Evolutionary conservation across 768 basidiomycete species (phyloP).

Genomic region (Myochromella boudieri): DNA sequence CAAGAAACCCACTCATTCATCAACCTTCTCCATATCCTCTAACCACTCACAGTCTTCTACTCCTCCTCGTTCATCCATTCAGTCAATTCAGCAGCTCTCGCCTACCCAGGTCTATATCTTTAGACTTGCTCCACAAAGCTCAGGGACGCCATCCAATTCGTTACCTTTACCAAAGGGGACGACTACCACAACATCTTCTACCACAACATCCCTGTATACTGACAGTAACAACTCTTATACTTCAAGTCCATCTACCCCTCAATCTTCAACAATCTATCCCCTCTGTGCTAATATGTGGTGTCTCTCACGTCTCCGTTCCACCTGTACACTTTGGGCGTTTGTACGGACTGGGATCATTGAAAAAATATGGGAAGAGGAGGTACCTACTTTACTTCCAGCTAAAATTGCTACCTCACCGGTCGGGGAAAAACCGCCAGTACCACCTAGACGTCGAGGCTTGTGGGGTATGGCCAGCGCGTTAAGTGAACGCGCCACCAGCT

Average conservation of each 20-base stretch:
- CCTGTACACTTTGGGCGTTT: constrained; percentile 91
- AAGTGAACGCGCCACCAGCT: constrained; percentile 57
- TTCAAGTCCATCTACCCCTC: constrained; percentile 19
- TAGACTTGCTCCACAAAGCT: constrained; percentile 47
- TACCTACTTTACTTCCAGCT: constrained; percentile 37
- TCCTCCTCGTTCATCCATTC: constrained; percentile 22
- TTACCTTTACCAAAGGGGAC: constrained; percentile 22
- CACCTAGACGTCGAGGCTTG: constrained; percentile 59
- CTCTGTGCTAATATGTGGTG: constrained; percentile 88
- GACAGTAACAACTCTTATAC: constrained; percentile 18
- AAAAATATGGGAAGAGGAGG: constrained; percentile 86
- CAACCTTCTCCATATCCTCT: constrained; percentile 27
- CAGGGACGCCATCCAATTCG: constrained; percentile 32
- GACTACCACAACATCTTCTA: constrained; percentile 19
- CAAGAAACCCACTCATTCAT: constrained; percentile 45
- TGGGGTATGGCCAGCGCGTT: constrained; percentile 71
- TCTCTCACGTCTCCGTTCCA: constrained; percentile 73
- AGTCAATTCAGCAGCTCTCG: constrained; percentile 24
- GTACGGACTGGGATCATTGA: constrained; percentile 81
- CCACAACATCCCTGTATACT: constrained; percentile 28
- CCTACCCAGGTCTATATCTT: constrained; percentile 65
- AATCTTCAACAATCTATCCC: constrained; percentile 63
- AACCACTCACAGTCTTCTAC: constrained; percentile 29
- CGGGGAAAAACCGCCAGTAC: constrained; percentile 56
- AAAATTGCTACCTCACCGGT: constrained; percentile 18